Percentiles rank a stretch among this genome's conserved stretches.
These are phyloP conservation scores for Aureobasidium zeae DNA, from an alignment of 2,329 filamentous ascomycete genomes.

Conservation along the genomic window DNA sequence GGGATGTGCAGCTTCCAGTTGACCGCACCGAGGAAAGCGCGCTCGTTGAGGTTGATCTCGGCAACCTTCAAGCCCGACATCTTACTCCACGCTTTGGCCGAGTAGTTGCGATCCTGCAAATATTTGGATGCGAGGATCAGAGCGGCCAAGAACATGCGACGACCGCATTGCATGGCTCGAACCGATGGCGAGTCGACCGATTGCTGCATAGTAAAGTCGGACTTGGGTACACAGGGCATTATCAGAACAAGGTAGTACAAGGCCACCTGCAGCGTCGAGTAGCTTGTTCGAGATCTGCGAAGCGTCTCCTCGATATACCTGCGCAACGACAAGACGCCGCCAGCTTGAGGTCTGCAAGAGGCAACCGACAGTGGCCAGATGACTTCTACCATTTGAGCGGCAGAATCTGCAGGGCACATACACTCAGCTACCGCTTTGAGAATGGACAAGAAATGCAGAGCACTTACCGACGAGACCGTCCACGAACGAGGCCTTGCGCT, in stretches of 20 bases:
- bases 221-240: conserved; percentile 74
- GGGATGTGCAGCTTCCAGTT: conserved; percentile 93
- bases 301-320: conserved; percentile 98
- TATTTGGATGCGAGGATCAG: conserved; percentile 97
- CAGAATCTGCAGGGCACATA: conserved; percentile 63
- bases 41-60: conserved; percentile 96
- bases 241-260: conserved; percentile 94
- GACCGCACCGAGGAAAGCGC: conserved; percentile 79
- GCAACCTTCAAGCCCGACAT: conserved; percentile 89
- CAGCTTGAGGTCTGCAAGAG: conserved; percentile 44
- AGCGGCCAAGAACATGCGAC: conserved; percentile 93
- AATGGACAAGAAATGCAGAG: not conserved
- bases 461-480: conserved; percentile 94
- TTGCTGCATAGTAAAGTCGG: conserved; percentile 82
- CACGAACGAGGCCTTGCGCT: conserved; percentile 91
- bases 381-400: conserved; percentile 90
- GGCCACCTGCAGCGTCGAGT: conserved; percentile 93
- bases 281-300: conserved; percentile 88
- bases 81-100: conserved; percentile 95
- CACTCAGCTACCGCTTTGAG: conserved; percentile 16
- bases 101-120: conserved; percentile 95
- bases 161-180: conserved; percentile 84
- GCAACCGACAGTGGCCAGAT: conserved; percentile 91
- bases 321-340: conserved; percentile 72
- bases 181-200: conserved; percentile 59